Base-by-base conservation (phyloP, 768 basidiomycete species). In the Tulasnella sp. region DNA sequence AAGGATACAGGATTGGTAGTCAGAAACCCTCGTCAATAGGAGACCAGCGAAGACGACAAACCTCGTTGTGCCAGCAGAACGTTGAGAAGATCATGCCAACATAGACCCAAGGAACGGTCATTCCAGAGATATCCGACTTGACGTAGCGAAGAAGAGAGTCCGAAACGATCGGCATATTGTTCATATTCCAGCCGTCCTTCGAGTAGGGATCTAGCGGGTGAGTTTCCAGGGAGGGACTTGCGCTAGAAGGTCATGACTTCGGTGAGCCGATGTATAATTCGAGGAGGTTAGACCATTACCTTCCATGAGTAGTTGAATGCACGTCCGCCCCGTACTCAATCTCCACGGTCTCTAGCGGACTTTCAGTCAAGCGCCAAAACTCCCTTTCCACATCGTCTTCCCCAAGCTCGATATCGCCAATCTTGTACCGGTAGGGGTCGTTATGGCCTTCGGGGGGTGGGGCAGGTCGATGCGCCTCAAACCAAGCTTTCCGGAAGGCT, bases 51-150 rank as follows among this genome's bases (percentile, higher is more conserved):
- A 12, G 17, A 64, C 15, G 14, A 80, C 85, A 75, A 80, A 93
- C 93, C 89, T 95, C 96, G 81, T 99, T 99, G 84, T 99, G 97
- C 97, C 97, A 99, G 82, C 97, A 99, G 83, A 99, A 99, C 2
- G 97, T 97, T 17, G 96, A 97, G 82, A 99, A 99, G 22, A 95
- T 87, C 97, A 99, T 99, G 68, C 97, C 97, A 78, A 99, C 94
- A 82, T 99, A 99, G 45, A 94, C 97, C 96, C 96, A 98, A 14
- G 96, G 96, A 12, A 98, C 94, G 1, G 97, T 99, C 97, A 99
- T 99, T 17, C 97, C 97, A 73, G 96, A 98, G 75, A 99, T 97
- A 82, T 99, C 96, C 4, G 95, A 96, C 84, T 98, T 97, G 85
- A 99, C 97, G 83, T 91, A 99, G 15, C 97, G 93, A 40, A 99